Base-by-base conservation (phyloP, 305 asterid species). In the Rubia peregrina region DNA sequence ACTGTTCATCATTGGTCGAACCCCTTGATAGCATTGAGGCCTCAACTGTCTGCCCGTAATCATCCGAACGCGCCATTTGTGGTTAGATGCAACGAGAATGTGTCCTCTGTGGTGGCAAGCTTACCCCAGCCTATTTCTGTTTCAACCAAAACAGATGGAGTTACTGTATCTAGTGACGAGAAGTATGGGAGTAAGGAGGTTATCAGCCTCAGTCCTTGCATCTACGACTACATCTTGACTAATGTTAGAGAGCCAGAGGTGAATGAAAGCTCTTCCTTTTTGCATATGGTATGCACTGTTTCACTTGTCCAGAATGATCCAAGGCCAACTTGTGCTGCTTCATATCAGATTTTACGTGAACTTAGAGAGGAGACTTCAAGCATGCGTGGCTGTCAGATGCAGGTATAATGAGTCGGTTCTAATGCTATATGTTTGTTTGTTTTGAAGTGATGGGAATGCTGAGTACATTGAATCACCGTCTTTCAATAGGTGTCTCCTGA, bases 201-300 rank as follows among this genome's bases (percentile, higher is more conserved):
- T 55, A 88, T 90, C 68, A 84, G 96, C 71, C 82, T 93, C 36
- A 89, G 84, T 80, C 89, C 91, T 3, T 65, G 81, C 71, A 83
- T 93, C 9, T 90, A 90, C 73, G 87, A 88, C 72, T 93, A 93
- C 82, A 69, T 90, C 70, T 71, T 93, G 86, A 79, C 81, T 51
- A 93, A 93, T 81, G 91, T 89, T 41, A 88, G 96, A 82, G 98
- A 93, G 80, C 93, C 97, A 57, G 65, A 86, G 91, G 96, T 90
- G 44, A 76, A 71, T 17, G 24, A 17, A 63, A 40, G 7, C 9
- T 57, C 63, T 55, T 21, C 36, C 13, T 22, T 22, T 65, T 66
- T 33, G 0, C 51, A 42, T 33, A 12, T 51, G 42, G 14, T 68
- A 12, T 36, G 61, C 59, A 60, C 53, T 19, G 8, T 16, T n/a